Base-by-base conservation (phyloP, 2,329 filamentous ascomycete species). In the Phialemonium atrogriseum region DNA sequence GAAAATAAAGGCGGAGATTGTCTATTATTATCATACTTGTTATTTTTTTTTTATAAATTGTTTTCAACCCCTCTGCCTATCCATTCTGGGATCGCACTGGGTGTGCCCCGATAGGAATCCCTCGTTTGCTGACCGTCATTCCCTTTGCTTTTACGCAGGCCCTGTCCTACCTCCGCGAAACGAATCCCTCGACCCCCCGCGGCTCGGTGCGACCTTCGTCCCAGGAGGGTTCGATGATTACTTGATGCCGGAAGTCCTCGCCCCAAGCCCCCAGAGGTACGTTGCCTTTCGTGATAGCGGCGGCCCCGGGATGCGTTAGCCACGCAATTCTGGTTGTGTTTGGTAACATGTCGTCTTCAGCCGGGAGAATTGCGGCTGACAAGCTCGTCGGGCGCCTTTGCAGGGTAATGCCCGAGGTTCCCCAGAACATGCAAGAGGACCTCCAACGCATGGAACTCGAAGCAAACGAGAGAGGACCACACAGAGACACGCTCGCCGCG, bases 371-470 rank as follows among this genome's bases (percentile, higher is more conserved):
- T 28, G 27, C 17, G 15, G 27, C 27, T 28, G 17, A 28, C 27
- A 18, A 5, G 19, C 21, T n/a, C 21, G 21, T 9, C 21, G 21
- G n/a, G n/a, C n/a, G n/a, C n/a, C 46, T 45, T 42, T 53, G 45
- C 58, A 94, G 86, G 66, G 77, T 93, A 51, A 94, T 89, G 78
- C 84, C 86, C 55, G 87, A 95, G 69, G 87, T 95, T 44, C 86
- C 89, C 46, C 84, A 89, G 60, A 89, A 94, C 61, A 95, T 98
- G 76, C 87, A 94, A 64, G 81, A 94, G 51, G 89, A 84, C 60
- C 74, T 98, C 44, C 84, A 89, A 50, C 80, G 88, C 57, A 77
- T 98, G 64, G 88, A 95, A 68, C 70, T 87, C 38, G 80, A 87
- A 65, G 81, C 82, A 39, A 62, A 58, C 63, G 71, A 65, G 59